Base-by-base conservation (phyloP, 2,329 filamentous ascomycete species). In the Fusarium ambrosium region DNA sequence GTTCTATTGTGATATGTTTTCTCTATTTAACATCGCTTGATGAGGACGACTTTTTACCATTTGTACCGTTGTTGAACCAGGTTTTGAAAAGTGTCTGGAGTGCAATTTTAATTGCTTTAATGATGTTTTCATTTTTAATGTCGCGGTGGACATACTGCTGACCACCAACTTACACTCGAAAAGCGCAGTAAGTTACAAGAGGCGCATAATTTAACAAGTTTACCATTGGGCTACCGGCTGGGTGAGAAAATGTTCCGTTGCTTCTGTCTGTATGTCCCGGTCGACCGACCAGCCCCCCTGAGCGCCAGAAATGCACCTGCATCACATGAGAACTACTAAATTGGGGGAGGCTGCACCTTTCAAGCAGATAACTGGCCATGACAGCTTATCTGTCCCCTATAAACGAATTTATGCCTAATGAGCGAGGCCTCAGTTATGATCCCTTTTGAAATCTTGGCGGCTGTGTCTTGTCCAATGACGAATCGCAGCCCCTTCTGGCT, bases 81-180 rank as follows among this genome's bases (percentile, higher is more conserved):
- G 32, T 34, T 0, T 1, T 2, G 11, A 13, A 1, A 34, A 34
- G 32, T 6, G 0, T 34, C 11, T 34, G 2, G 5, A 34, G 32
- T 13, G 32, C 32, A 13, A 34, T 34, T 14, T 34, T 13, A 14
- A 34, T 1, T 1, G 32, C 11, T 1, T 34, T 34, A 2, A 34
- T 6, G 32, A 14, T 34, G 11, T 0, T 6, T 34, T 34, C 2
- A 34, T 34, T 34, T 14, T 1, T 1, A 34, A 34, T 34, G 13
- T 14, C 32, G 11, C 5, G 32, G 32, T 34, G 11, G 2, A 5
- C 1, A 1, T 34, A 34, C 32, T 34, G 32, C 1, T 34, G 32
- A 34, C 32, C 5, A 13, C 5, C 5, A 34, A 34, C 32, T 34
- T 2, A 1, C 32, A 2, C 32, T 34, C 4, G 11, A 14, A 14